These are phyloP conservation scores for Sodiomyces alkalinus DNA, from an alignment of 2,329 filamentous ascomycete species.

Conservation along the genomic window DNA sequence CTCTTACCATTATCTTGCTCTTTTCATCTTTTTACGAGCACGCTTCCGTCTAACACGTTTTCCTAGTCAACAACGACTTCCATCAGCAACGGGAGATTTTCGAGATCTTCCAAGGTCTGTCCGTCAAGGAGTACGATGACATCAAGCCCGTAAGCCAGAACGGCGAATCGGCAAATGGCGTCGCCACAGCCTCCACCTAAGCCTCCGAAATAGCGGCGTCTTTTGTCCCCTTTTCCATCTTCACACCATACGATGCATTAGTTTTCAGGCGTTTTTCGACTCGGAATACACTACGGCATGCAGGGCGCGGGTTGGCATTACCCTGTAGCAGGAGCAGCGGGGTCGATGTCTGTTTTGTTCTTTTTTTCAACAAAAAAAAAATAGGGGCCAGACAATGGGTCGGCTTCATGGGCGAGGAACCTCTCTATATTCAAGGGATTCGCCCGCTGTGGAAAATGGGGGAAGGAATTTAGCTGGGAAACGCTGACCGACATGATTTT, in stretches of 20 bases:
- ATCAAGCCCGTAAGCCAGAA: constrained; percentile 12
- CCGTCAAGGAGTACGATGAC: constrained; percentile 47
- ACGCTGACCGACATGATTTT: too few species aligned
- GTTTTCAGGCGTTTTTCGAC: constrained; percentile 9
- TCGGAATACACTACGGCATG: constrained; percentile 8
- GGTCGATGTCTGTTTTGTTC: too few species aligned
- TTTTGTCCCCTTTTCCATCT: constrained; percentile 3
- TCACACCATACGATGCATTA: constrained; percentile 10
- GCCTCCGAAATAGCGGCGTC: too few species aligned
- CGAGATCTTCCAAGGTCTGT: constrained; percentile 65
- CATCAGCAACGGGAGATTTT: constrained; percentile 72
- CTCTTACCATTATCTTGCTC: constrained; percentile 2
- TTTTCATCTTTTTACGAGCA: too few species aligned
- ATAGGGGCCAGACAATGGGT: constrained; percentile 1
- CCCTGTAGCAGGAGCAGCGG: too few species aligned
- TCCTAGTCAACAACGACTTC: constrained; percentile 93
- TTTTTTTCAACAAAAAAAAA: constrained; percentile 3
- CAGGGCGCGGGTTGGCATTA: constrained; percentile 6
- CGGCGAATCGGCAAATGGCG: constrained; percentile 5
- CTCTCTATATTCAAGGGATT: too few species aligned
- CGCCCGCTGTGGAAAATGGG: too few species aligned
- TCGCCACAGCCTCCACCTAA: constrained; percentile 5
- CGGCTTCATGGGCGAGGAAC: too few species aligned
- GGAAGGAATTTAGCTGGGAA: too few species aligned
- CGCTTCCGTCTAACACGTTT: too few species aligned